Evolutionary conservation across 2,329 filamentous ascomycete species (phyloP), one percentile per base, ranked within the genome.

Genomic region (Fusarium ramigenum): DNA sequence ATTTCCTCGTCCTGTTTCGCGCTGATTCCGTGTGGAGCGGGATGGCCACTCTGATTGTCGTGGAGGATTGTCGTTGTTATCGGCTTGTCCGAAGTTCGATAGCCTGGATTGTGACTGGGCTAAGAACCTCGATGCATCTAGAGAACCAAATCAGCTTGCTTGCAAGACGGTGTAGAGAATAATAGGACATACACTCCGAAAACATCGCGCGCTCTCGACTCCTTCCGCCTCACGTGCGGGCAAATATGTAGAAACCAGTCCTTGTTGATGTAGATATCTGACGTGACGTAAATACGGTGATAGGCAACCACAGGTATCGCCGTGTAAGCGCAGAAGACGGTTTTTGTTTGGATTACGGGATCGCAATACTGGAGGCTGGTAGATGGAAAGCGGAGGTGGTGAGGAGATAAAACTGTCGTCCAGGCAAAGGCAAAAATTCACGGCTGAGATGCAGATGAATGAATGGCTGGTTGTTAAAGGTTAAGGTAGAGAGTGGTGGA

Each of bases 91-190:
- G 69, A 95, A 91, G 81, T 86, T 90, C 75, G 93, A 94, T 78
- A 98, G 87, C 72, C 94, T 92, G 70, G 95, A 97, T 86, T 97
- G 95, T 75, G 95, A 98, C 89, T 98, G 96, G 70, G 95, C 94
- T 78, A 99, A 91, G 82, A 99, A 99, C 77, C 92, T 93, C 76
- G 96, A 98, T 79, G 96, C 96, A 92, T 98, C 96, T 98, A 79
- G 14, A 52, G 42, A 60, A 42, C 21, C 36, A 66, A 53, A 67
- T 77, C 60, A 78, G 71, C 63, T 32, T 49, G 25, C 32, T 39
- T 59, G 59, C 23, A 34, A 47, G 53, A 32, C 37, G 12, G 23
- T 8, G 32, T 23, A 52, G 28, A 40, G 28, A 62, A 32, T 44
- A 61, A 57, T 25, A 63, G 30, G 16, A 87, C 93, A 85, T 88